These are phyloP conservation scores for Stenocarpella maydis DNA, from an alignment of 2,329 filamentous ascomycete genomes.

Conservation along the genomic window DNA sequence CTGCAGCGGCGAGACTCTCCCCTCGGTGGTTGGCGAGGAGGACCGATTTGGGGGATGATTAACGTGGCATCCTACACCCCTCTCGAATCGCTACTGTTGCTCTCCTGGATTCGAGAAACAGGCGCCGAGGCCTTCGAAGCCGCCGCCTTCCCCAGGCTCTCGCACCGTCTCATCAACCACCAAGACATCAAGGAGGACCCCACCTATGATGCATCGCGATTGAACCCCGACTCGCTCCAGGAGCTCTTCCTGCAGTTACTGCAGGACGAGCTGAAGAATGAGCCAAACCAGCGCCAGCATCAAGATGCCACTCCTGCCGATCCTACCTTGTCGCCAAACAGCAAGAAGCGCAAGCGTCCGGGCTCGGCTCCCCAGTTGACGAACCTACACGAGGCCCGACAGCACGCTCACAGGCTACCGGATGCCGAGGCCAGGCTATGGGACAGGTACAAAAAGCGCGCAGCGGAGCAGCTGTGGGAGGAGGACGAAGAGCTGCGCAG, in stretches of 20 bases:
- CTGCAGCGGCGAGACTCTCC: conserved; percentile 45
- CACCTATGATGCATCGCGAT: conserved; percentile 75
- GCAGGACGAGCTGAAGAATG: conserved; percentile 72
- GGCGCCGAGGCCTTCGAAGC: conserved; percentile 44
- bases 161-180: conserved; percentile 75
- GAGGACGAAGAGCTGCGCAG: conserved; percentile 74
- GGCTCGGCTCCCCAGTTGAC: conserved; percentile 64
- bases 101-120: conserved; percentile 44
- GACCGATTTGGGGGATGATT: conserved; percentile 47
- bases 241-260: conserved; percentile 80
- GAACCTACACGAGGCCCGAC: conserved; percentile 70
- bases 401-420: conserved; percentile 74
- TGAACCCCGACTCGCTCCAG: conserved; percentile 81
- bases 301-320: conserved; percentile 44
- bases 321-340: conserved; percentile 60
- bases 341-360: conserved; percentile 78
- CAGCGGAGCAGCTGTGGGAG: conserved; percentile 74
- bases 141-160: conserved; percentile 47
- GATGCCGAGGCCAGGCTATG: conserved; percentile 78
- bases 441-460: conserved; percentile 73
- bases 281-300: conserved; percentile 42
- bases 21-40: conserved; percentile 46
- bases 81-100: conserved; percentile 47
- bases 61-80: conserved; percentile 45
- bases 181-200: conserved; percentile 73